Evolutionary conservation across 2,329 filamentous ascomycete species (phyloP).

Genomic region (Dothiorella sarmentorum): DNA sequence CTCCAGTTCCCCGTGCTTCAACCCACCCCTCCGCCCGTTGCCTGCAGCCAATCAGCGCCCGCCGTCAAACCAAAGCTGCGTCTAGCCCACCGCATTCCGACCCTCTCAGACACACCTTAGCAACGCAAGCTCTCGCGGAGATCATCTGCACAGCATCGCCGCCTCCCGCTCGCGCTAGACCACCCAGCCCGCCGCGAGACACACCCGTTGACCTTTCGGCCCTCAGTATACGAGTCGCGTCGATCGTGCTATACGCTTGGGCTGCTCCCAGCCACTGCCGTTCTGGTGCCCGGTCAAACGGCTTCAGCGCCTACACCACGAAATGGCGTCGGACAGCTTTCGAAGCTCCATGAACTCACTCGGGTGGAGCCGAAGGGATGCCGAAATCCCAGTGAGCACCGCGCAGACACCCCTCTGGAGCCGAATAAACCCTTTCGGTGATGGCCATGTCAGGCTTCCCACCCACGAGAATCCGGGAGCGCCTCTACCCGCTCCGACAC

Average conservation of each 20-base stretch:
- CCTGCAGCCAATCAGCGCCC: conserved; percentile 27
- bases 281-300: conserved; percentile 11
- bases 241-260: conserved; percentile 9
- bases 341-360: conserved; percentile 91
- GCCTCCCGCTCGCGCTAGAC: conserved; percentile 16
- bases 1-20: conserved; percentile 15
- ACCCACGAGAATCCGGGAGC: conserved; percentile 79
- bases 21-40: conserved; percentile 17
- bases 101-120: conserved; percentile 34
- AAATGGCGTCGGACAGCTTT: conserved; percentile 85
- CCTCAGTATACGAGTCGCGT: conserved; percentile 15
- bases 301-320: conserved; percentile 6
- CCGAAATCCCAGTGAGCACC: conserved; percentile 72
- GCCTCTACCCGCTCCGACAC: conserved; percentile 76
- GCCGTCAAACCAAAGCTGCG: conserved; percentile 21
- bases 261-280: conserved; percentile 15
- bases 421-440: conserved; percentile 84
- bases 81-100: conserved; percentile 18
- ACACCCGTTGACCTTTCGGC: conserved; percentile 4
- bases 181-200: conserved; percentile 10
- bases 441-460: conserved; percentile 87
- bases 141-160: conserved; percentile 52
- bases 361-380: conserved; percentile 85
- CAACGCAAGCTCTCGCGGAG: conserved; percentile 15
- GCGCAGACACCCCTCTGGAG: conserved; percentile 71